A percentile compares a stretch with the other conserved stretches of the same genome.
phyloP scores from a whole-genome alignment of 108 stramenopile species.

The Discostella stelligeroides region DNA sequence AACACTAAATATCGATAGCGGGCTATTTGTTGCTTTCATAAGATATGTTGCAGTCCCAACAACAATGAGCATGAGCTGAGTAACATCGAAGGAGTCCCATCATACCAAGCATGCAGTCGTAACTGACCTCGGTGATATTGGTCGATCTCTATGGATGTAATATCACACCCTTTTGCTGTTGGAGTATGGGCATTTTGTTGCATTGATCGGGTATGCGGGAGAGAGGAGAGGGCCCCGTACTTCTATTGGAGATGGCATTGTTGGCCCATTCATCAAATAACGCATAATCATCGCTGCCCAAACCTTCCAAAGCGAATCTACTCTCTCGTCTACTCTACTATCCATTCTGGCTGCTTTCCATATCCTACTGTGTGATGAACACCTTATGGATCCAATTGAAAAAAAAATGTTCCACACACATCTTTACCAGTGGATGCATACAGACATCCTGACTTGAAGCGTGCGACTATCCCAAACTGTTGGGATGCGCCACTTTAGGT shows the following conservation, averaged over 20 bases:
- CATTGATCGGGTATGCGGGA: constrained; percentile 77
- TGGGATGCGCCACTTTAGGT: constrained; percentile 91
- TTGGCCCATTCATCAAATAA: not conserved
- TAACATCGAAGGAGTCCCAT: no score
- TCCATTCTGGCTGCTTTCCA: constrained; percentile 54
- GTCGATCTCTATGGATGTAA: constrained; percentile 98
- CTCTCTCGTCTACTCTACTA: constrained; percentile 64
- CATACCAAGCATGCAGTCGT: constrained; percentile 77
- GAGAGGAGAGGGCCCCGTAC: constrained; percentile 67
- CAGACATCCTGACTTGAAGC: constrained; percentile 94
- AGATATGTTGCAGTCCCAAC: no score
- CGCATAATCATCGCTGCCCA: constrained; percentile 55
- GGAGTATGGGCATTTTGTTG: constrained; percentile 65
- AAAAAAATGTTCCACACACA: constrained; percentile 20
- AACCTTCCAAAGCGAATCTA: constrained; percentile 53
- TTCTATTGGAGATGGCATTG: constrained; percentile 30
- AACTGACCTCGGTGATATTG: constrained; percentile 85
- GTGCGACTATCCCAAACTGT: constrained; percentile 89
- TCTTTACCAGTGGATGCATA: constrained; percentile 61
- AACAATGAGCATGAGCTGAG: no score
- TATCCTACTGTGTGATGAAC: constrained; percentile 53
- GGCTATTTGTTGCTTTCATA: no score
- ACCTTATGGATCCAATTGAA: constrained; percentile 57
- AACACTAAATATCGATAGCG: no score
- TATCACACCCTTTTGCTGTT: constrained; percentile 95